Conservation (phyloP, 768 basidiomycete species). For the Chalciporus chontae region DNA sequence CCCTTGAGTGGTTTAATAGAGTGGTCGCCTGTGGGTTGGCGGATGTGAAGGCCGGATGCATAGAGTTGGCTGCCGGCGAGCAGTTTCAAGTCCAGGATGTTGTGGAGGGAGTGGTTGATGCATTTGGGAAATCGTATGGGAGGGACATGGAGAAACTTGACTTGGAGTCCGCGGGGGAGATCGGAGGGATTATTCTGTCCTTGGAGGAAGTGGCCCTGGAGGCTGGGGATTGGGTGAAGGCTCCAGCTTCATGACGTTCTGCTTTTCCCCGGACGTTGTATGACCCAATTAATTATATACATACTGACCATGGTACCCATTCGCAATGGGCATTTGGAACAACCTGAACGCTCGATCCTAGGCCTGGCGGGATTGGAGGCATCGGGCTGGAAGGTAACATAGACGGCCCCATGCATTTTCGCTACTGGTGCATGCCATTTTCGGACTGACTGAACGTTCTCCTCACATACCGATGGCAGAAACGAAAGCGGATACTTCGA, state of each 20-base stretch:
- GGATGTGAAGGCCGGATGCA: conserved; percentile 75
- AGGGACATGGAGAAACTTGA: conserved; percentile 48
- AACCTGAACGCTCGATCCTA: no score
- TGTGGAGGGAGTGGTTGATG: conserved; percentile 45
- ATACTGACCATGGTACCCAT: not conserved
- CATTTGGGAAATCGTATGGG: conserved; percentile 46
- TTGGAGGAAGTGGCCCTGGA: conserved; percentile 44
- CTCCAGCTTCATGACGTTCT: conserved; percentile 10
- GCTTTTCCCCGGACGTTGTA: not conserved
- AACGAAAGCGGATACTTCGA: not conserved
- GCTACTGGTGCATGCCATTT: not conserved
- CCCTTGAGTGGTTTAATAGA: conserved; percentile 78
- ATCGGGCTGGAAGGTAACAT: no score
- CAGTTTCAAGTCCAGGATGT: conserved; percentile 45
- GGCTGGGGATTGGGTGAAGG: conserved; percentile 40
- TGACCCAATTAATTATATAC: not conserved
- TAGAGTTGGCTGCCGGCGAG: conserved; percentile 45
- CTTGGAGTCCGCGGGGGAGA: conserved; percentile 40
- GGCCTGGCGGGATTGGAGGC: no score
- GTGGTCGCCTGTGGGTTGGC: conserved; percentile 89
- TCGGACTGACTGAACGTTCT: not conserved
- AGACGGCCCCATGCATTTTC: no score
- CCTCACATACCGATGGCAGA: not conserved
- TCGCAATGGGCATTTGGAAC: not conserved
- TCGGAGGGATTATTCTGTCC: conserved; percentile 44